A percentile compares a stretch with the other conserved stretches of the same genome.
phyloP scores from a whole-genome alignment of 2,329 filamentous ascomycete genomes.

The Penicillium palitans region DNA sequence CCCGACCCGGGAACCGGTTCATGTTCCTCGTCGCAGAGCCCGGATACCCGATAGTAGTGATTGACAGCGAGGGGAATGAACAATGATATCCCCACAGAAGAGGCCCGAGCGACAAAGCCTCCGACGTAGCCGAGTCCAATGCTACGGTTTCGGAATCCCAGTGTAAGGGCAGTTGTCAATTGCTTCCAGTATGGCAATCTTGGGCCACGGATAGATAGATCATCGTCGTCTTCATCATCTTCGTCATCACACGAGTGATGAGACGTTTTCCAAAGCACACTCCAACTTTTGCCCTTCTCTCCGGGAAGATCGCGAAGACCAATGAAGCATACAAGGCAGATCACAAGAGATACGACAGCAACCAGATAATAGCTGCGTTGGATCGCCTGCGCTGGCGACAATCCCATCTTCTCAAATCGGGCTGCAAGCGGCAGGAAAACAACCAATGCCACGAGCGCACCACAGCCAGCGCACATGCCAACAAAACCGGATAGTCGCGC shows the following conservation, averaged over 20 bases:
- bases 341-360: slow-evolving; percentile 66
- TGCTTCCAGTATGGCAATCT: slow-evolving; percentile 50
- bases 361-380: slow-evolving; percentile 87
- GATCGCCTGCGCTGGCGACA: slow-evolving; percentile 72
- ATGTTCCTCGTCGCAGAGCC: slow-evolving; percentile 64
- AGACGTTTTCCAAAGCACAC: slow-evolving; percentile 45
- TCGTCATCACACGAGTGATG: slow-evolving; percentile 1
- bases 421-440: slow-evolving; percentile 87
- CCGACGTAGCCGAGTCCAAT: slow-evolving; percentile 89
- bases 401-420: slow-evolving; percentile 70
- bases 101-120: slow-evolving; percentile 91
- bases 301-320: slow-evolving; percentile 69
- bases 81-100: slow-evolving; percentile 89
- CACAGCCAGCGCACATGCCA: slow-evolving; percentile 87
- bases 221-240: slow-evolving; percentile 12
- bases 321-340: slow-evolving; percentile 74
- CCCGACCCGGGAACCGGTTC: slow-evolving; percentile 31
- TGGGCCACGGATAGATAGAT: not conserved
- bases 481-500: slow-evolving; percentile 81
- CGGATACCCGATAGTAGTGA: slow-evolving; percentile 79
- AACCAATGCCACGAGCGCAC: slow-evolving; percentile 78
- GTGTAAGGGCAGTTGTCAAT: slow-evolving; percentile 61
- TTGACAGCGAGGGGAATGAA: slow-evolving; percentile 95
- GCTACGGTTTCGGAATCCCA: slow-evolving; percentile 72
- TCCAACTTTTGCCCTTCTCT: slow-evolving; percentile 76